Conservation (phyloP, 164 flowering plant genomes). For the Platanus orientalis region DNA sequence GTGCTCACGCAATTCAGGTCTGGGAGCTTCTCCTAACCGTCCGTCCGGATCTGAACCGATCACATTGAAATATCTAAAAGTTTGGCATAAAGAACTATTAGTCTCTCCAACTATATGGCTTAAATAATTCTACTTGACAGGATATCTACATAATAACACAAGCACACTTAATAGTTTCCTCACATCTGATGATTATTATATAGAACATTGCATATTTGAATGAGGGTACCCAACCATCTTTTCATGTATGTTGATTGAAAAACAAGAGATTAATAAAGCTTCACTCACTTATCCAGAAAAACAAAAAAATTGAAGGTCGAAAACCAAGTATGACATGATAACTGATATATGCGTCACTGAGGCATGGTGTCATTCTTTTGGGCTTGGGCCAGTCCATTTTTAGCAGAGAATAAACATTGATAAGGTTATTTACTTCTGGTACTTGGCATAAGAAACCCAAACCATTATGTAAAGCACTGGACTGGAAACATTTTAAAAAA, state of each 20-base stretch:
- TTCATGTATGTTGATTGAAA: too few relatives aligned
- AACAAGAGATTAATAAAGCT: neutral
- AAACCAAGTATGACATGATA: too few relatives aligned
- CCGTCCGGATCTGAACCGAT: constrained; percentile 99
- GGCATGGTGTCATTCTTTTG: too few relatives aligned
- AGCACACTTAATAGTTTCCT: neutral
- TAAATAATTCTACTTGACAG: neutral
- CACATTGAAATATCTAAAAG: constrained; percentile 85
- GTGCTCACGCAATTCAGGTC: constrained; percentile 97
- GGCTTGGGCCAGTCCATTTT: too few relatives aligned
- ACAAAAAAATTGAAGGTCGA: neutral
- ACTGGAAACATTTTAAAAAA: too few relatives aligned
- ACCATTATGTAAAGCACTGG: too few relatives aligned
- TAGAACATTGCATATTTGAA: too few relatives aligned
- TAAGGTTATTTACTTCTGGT: too few relatives aligned
- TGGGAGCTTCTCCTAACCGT: constrained; percentile 92
- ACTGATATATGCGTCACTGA: too few relatives aligned
- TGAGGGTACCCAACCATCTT: too few relatives aligned
- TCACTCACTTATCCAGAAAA: neutral
- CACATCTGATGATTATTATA: neutral
- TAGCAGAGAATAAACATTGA: too few relatives aligned
- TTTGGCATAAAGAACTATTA: neutral
- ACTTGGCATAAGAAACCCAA: too few relatives aligned
- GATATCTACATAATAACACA: neutral
- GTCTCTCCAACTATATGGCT: neutral